These are phyloP conservation scores for Eutrema japonicum DNA, from an alignment of 345 rosid species.

Conservation along the genomic window DNA sequence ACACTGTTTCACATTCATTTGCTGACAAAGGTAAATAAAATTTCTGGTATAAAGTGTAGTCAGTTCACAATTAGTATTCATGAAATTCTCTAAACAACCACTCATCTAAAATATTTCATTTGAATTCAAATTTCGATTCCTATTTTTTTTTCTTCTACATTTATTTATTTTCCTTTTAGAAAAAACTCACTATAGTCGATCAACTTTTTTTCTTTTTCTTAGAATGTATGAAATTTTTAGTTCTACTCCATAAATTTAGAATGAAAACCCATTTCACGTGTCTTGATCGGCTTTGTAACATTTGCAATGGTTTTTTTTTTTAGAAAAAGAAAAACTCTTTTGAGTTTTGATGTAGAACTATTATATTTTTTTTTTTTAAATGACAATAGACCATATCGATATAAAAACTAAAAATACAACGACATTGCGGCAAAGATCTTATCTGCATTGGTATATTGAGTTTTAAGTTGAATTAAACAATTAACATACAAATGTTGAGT, in stretches of 20 bases:
- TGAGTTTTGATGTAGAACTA: not conserved
- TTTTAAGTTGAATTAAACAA: not conserved
- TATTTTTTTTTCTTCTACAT: not conserved
- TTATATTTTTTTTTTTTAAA: not conserved
- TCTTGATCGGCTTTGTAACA: conserved; percentile 2
- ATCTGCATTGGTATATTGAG: conserved; percentile 7
- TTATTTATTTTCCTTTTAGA: not conserved
- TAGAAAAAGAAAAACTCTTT: not conserved
- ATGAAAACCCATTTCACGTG: not conserved
- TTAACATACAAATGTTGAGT: not conserved
- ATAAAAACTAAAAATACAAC: not conserved
- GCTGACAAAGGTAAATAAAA: not conserved
- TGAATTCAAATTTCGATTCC: not conserved
- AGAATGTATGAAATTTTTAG: not conserved
- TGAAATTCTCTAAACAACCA: not conserved
- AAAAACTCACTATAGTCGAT: not conserved
- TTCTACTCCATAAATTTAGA: not conserved
- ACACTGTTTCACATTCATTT: conserved; percentile 1
- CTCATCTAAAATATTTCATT: not conserved
- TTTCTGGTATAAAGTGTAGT: not conserved
- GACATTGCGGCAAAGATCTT: conserved; percentile 14
- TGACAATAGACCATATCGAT: not conserved
- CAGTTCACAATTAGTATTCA: not conserved
- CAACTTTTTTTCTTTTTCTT: no score
- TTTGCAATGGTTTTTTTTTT: not conserved